Conservation (phyloP, 1,284 basidiomycete species). For the Austroboletus rostrupii region DNA sequence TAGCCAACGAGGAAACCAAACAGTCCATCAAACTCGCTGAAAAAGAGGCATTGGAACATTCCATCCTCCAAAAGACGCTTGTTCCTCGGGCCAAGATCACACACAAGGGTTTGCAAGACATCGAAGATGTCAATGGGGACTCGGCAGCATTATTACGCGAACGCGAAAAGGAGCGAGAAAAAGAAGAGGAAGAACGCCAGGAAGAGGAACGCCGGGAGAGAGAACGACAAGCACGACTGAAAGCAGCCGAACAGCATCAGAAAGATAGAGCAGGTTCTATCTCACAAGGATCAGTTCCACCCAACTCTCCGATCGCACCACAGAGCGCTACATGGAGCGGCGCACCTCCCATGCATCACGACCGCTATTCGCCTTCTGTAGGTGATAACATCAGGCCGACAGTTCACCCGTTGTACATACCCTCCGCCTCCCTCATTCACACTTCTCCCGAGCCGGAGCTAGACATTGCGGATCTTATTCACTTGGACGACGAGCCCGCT, state of each 20-base stretch:
- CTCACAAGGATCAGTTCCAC: conserved; percentile 49
- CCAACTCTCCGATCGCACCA: conserved; percentile 54
- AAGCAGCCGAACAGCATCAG: conserved; percentile 41
- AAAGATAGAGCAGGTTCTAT: conserved; percentile 44
- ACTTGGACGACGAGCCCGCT: conserved; percentile 65
- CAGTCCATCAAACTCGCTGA: conserved; percentile 76
- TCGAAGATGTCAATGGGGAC: conserved; percentile 70
- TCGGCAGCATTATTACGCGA: conserved; percentile 49
- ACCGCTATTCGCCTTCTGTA: conserved; percentile 24
- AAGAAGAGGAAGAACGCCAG: conserved; percentile 56
- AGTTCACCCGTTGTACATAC: conserved; percentile 38
- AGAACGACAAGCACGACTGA: conserved; percentile 56
- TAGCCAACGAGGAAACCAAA: conserved; percentile 80
- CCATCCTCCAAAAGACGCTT: conserved; percentile 68
- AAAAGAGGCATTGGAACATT: conserved; percentile 75
- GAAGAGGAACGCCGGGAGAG: conserved; percentile 52
- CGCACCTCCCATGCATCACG: conserved; percentile 41
- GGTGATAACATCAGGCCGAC: conserved; percentile 29
- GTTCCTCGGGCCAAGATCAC: conserved; percentile 82
- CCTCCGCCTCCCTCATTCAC: conserved; percentile 41
- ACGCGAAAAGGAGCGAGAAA: conserved; percentile 47
- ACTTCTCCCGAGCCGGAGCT: conserved; percentile 54
- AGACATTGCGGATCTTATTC: conserved; percentile 71
- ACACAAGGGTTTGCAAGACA: conserved; percentile 84
- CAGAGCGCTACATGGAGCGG: conserved; percentile 52